Evolutionary conservation across 192 early-diverging fungal species (phyloP).

Genomic region (Coemansia sp.): DNA sequence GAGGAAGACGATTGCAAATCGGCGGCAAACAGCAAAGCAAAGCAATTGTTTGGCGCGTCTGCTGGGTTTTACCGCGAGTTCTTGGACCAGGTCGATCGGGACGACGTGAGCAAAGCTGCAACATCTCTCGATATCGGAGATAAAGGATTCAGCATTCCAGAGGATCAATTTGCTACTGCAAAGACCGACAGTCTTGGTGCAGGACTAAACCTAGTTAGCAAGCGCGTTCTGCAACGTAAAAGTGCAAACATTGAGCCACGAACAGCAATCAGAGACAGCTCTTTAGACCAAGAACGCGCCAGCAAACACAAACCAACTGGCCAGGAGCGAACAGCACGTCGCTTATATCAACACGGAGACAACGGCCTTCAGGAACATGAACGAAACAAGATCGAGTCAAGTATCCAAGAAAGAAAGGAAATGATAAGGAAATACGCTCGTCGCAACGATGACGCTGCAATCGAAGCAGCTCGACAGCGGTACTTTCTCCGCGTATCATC

Average conservation of each 20-base stretch:
- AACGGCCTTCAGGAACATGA: slow-evolving; percentile 12
- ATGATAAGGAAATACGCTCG: slow-evolving; percentile 30
- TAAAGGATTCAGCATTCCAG: not conserved
- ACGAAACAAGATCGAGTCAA: slow-evolving; percentile 2
- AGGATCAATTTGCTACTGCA: not conserved
- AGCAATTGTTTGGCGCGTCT: not conserved
- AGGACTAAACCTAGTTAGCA: slow-evolving; percentile 8
- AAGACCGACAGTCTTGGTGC: slow-evolving; percentile 1
- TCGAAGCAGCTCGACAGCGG: slow-evolving; percentile 34
- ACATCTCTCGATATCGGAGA: not conserved
- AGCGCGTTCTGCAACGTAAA: not conserved
- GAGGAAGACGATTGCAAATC: not conserved
- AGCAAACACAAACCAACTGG: not conserved
- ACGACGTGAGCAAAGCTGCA: slow-evolving; percentile 66
- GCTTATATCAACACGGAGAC: not conserved
- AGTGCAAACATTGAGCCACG: not conserved
- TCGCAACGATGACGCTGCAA: slow-evolving; percentile 28
- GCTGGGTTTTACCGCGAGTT: slow-evolving; percentile 28
- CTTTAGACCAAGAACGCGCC: too few relatives aligned
- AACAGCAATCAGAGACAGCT: not conserved
- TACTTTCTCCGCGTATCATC: slow-evolving; percentile 16
- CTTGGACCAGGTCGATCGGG: slow-evolving; percentile 57
- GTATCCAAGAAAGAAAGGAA: slow-evolving; percentile 13
- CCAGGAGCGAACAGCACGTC: not conserved
- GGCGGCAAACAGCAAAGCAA: not conserved